phyloP scores from a whole-genome alignment of 1,284 basidiomycete genomes.

The Ceratobasidium sp. region DNA sequence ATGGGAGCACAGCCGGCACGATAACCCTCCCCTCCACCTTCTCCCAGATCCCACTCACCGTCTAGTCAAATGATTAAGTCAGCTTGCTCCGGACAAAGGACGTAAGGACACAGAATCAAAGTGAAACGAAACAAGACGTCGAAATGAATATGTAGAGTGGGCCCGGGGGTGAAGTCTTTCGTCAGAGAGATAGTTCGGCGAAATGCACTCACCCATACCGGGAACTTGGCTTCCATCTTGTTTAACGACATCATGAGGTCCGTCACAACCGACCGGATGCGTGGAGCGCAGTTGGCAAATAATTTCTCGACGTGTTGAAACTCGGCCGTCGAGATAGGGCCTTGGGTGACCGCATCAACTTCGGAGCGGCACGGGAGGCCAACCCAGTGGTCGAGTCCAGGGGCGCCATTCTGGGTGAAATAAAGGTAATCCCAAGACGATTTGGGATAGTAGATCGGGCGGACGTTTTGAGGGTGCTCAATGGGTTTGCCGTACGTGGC shows the following conservation, averaged over 20 bases:
- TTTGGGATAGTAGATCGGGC: conserved; percentile 1
- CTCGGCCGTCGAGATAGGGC: neutral
- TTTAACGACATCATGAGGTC: neutral
- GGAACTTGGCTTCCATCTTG: neutral
- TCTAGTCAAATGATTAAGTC: no score
- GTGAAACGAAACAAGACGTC: no score
- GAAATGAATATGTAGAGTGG: no score
- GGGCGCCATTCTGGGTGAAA: neutral
- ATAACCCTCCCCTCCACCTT: neutral
- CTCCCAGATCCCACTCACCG: neutral
- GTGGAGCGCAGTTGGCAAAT: neutral
- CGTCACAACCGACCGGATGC: neutral
- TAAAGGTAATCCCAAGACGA: neutral
- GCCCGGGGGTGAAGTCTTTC: no score
- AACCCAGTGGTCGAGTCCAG: neutral
- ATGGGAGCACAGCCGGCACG: neutral
- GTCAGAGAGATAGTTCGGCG: no score
- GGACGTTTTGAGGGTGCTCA: neutral
- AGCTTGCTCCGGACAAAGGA: no score
- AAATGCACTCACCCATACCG: neutral
- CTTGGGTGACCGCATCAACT: neutral
- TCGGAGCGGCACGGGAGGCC: neutral
- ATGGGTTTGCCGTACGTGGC: neutral
- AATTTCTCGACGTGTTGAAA: neutral
- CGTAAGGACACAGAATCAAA: no score